Conservation (phyloP, 805 yeast genomes). For the Kazachstania kunashirensis region DNA sequence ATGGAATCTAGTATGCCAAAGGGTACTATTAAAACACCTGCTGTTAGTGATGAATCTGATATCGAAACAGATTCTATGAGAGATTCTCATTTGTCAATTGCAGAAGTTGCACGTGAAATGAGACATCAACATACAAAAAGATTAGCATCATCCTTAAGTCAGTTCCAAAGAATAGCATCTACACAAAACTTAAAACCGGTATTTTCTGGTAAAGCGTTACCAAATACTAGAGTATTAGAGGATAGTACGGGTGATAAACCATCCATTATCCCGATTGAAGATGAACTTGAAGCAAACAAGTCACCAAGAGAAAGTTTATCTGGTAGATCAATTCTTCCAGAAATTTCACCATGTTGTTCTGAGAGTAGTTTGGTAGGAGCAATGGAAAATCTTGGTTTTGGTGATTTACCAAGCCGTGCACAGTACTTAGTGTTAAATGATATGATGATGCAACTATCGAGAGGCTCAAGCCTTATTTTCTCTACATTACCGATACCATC, state of each 20-base stretch:
- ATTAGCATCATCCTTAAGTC: slow-evolving; percentile 1
- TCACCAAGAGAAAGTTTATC: slow-evolving; percentile 1
- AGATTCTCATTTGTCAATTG: slow-evolving; percentile 9
- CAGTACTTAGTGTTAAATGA: slow-evolving; percentile 86
- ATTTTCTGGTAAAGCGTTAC: slow-evolving; percentile 63
- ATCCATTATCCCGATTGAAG: slow-evolving; percentile 47
- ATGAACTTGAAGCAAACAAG: slow-evolving; percentile 6
- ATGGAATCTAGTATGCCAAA: slow-evolving; percentile 55
- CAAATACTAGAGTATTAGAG: slow-evolving; percentile 55
- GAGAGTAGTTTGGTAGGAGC: slow-evolving; percentile 29
- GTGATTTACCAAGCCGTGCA: slow-evolving; percentile 83
- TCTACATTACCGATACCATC: slow-evolving; percentile 87
- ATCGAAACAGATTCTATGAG: slow-evolving; percentile 21
- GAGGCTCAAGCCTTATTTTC: slow-evolving; percentile 60
- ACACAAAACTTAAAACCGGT: slow-evolving; percentile 37
- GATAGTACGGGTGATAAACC: slow-evolving; percentile 63
- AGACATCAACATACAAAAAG: slow-evolving; percentile 2
- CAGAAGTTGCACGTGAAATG: slow-evolving; percentile 8
- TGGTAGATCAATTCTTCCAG: slow-evolving; percentile 13
- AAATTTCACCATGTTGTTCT: slow-evolving; percentile 28
- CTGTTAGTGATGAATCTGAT: slow-evolving; percentile 25
- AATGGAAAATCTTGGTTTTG: slow-evolving; percentile 45
- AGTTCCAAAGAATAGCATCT: slow-evolving; percentile 4
- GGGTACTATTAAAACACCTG: slow-evolving; percentile 21
- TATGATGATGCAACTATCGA: slow-evolving; percentile 60